Base-by-base conservation (phyloP, 169 alveolate genomes). In the Plasmodium sp. region DNA sequence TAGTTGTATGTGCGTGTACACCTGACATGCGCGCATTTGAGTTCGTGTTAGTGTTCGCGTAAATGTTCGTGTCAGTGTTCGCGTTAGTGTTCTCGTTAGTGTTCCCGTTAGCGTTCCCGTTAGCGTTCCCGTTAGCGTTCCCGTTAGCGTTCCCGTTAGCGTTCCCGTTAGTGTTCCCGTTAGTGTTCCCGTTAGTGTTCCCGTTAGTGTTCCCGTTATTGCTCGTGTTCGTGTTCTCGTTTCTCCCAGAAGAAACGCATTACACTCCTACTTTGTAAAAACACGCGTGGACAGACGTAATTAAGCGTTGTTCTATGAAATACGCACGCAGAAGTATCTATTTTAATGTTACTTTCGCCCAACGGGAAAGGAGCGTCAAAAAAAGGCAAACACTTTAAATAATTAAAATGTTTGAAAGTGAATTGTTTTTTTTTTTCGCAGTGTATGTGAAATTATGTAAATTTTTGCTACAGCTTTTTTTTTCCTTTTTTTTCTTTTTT, bases 401-500 rank as follows among this genome's bases (percentile, higher is more conserved):
- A 16, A 31, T 18, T 27, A 67, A 67, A 22, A 31, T 27, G 39
- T 27, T 18, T 67, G 27, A 67, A 67, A 67, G 34, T 67, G 62
- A 14, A 51, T 51, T 48, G 2, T 62, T 62, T 62, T 62, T 62
- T 22, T 67, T 67, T 67, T 67, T 67, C 77, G 43, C 77, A 18
- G 39, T 31, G 16, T 67, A 67, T 67, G 31, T 27, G 77, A 27
- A 67, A 67, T 67, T 67, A 67, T n/a, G n/a, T 67, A 67, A 67
- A 67, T 27, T 67, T 67, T 22, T 67, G 43, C 77, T 16, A 81
- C 31, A 81, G 33, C 3, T 27, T 45, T 81, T 22, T 43, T 39
- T 79, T 39, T 79, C 31, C 72, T 33, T 84, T 84, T 84, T 48
- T 84, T 84, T 51, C 72, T 74, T 16, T 27, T 45, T n/a, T 16